phyloP scores from a whole-genome alignment of 176 grass and related monocot species.

The Ensete ventricosum region DNA sequence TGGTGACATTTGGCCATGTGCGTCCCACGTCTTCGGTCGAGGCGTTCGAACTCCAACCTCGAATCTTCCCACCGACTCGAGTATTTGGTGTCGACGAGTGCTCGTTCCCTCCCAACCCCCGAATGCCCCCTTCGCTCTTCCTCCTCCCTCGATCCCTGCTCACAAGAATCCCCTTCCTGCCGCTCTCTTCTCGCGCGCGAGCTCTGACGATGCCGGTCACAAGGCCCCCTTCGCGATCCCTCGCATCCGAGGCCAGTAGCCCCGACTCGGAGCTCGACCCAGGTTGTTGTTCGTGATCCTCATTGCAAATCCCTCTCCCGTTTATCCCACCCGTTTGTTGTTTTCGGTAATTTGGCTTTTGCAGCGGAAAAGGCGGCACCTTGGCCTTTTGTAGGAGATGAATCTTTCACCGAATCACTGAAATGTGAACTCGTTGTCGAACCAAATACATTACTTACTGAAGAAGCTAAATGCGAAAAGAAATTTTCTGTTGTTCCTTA shows the following conservation, averaged over 20 bases:
- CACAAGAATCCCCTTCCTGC: conserved; percentile 10
- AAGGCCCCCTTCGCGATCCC: conserved; percentile 23
- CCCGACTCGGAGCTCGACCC: conserved; percentile 14
- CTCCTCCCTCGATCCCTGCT: not conserved
- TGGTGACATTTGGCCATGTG: not conserved
- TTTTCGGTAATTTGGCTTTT: not conserved
- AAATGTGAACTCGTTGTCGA: not conserved
- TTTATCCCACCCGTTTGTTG: not conserved
- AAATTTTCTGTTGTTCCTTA: not conserved
- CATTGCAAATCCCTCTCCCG: not conserved
- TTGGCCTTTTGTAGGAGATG: not conserved
- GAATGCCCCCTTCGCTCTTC: conserved; percentile 21
- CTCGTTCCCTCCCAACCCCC: conserved; percentile 4
- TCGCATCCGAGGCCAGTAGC: not conserved
- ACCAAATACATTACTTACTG: not conserved
- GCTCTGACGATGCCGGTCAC: conserved; percentile 16
- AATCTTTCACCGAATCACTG: not conserved
- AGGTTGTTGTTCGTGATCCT: not conserved
- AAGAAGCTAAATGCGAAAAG: not conserved
- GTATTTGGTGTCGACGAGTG: not conserved
- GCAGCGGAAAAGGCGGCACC: not conserved
- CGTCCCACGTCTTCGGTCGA: not conserved
- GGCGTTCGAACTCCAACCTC: not conserved
- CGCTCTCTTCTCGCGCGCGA: not conserved
- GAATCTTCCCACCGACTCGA: not conserved